These are phyloP conservation scores for Blastobotrys capitulatus DNA, from an alignment of 1,139 yeast genomes.

Conservation along the genomic window DNA sequence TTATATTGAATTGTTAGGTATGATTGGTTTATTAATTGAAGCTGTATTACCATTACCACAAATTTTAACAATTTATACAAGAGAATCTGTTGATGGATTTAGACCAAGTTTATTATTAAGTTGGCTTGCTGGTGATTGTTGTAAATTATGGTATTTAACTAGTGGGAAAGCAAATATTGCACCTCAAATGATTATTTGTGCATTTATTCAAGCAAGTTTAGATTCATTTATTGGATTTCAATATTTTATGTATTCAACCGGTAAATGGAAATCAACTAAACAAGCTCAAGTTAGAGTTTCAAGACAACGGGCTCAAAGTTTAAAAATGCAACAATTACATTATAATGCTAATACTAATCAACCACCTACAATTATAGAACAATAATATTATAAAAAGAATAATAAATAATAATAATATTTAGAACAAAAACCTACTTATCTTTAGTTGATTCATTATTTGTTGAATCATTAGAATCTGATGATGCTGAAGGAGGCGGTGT, in stretches of 20 bases:
- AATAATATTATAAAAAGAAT: background rate
- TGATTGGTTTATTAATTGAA: slow-evolving; percentile 69
- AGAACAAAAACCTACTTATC: background rate
- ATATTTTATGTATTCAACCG: slow-evolving; percentile 36
- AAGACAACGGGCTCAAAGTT: slow-evolving; percentile 25
- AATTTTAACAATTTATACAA: slow-evolving; percentile 61
- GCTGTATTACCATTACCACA: slow-evolving; percentile 87
- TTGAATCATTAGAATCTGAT: background rate
- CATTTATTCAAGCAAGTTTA: slow-evolving; percentile 70
- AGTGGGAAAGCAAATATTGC: slow-evolving; percentile 52
- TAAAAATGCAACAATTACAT: slow-evolving; percentile 17
- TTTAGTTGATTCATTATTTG: background rate
- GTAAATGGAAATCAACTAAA: slow-evolving; percentile 20
- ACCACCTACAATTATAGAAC: background rate
- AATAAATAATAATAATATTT: background rate
- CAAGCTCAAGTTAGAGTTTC: slow-evolving; percentile 16
- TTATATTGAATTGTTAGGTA: slow-evolving; percentile 60
- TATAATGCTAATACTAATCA: background rate
- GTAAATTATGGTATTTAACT: slow-evolving; percentile 65
- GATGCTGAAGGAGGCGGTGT: background rate
- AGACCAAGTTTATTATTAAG: slow-evolving; percentile 66
- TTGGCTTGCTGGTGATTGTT: slow-evolving; percentile 86
- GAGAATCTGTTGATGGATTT: slow-evolving; percentile 72
- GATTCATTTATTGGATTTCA: slow-evolving; percentile 75
- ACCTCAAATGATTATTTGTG: slow-evolving; percentile 66